Conservation (phyloP, 108 stramenopile genomes). For the Schizochytrium sp. region DNA sequence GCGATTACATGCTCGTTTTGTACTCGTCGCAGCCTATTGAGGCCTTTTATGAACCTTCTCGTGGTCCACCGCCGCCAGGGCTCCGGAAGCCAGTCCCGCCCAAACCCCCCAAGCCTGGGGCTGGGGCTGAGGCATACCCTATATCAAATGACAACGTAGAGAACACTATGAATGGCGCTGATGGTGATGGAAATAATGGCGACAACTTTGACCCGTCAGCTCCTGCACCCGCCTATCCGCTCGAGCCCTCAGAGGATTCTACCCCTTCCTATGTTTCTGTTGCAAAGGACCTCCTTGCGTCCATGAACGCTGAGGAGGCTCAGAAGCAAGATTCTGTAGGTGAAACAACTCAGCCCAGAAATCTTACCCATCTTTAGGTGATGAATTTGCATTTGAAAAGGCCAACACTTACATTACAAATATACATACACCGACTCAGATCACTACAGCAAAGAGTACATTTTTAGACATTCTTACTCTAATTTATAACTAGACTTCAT, state of each 20-base stretch:
- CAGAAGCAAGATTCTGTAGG: not conserved
- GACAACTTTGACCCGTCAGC: not conserved
- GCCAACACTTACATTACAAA: too few relatives aligned
- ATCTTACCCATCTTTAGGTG: too few relatives aligned
- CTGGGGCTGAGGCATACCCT: not conserved
- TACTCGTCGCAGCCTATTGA: slow-evolving; percentile 20
- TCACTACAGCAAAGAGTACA: too few relatives aligned
- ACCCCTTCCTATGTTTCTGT: not conserved
- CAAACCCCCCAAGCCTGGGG: not conserved
- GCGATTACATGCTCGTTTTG: not conserved
- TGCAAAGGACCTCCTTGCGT: not conserved
- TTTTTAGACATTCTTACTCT: too few relatives aligned
- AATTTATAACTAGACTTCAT: too few relatives aligned
- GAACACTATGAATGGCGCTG: not conserved
- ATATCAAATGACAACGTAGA: not conserved
- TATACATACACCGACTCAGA: too few relatives aligned
- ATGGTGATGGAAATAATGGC: not conserved
- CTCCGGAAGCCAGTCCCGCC: not conserved
- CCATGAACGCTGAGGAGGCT: not conserved
- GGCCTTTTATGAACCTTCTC: not conserved
- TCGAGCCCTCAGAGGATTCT: not conserved
- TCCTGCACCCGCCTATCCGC: not conserved
- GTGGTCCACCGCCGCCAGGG: slow-evolving; percentile 13
- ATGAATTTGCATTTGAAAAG: too few relatives aligned
- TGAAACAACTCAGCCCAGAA: not conserved